Percentiles rank a stretch among this genome's conserved stretches.
Conservation (phyloP, 1,284 basidiomycete species). For the Fomes fomentarius region DNA sequence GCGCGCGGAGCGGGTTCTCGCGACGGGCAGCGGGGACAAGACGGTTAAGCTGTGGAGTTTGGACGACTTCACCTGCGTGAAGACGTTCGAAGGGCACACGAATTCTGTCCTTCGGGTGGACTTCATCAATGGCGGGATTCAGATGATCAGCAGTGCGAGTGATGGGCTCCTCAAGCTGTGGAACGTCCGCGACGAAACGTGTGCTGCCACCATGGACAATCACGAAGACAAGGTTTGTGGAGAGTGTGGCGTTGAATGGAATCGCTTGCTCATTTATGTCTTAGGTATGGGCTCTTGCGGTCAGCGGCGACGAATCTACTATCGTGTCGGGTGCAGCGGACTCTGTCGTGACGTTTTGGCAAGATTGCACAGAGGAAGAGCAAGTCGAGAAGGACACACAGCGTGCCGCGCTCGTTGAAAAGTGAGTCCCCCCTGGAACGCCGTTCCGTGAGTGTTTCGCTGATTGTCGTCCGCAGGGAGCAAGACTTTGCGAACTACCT, state of each 20-base stretch:
- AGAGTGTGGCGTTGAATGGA: too few species aligned
- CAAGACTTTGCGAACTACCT: conserved; percentile 96
- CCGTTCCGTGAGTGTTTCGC: conserved; percentile 4
- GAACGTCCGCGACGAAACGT: conserved; percentile 91
- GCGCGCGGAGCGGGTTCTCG: conserved; percentile 81
- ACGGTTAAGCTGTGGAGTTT: conserved; percentile 94
- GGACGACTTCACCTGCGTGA: conserved; percentile 89
- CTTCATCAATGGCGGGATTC: conserved; percentile 84
- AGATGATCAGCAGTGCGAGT: conserved; percentile 87
- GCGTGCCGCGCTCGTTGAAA: conserved; percentile 73
- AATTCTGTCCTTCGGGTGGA: conserved; percentile 95
- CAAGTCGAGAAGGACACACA: conserved; percentile 75
- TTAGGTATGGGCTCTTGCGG: conserved; percentile 91
- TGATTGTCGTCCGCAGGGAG: conserved; percentile 57
- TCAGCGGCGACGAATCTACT: conserved; percentile 76
- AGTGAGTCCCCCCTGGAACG: conserved; percentile 51
- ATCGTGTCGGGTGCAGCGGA: conserved; percentile 95
- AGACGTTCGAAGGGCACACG: conserved; percentile 97
- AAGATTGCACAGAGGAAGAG: conserved; percentile 86
- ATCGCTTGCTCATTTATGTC: neutral
- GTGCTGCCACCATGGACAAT: conserved; percentile 88
- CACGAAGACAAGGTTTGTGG: conserved; percentile 89
- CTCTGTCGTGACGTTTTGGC: conserved; percentile 92
- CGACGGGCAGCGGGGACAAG: conserved; percentile 94
- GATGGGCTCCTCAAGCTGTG: conserved; percentile 97